These are phyloP conservation scores for Strobilomyces dryophilus DNA, from an alignment of 768 basidiomycete genomes.

Conservation along the genomic window DNA sequence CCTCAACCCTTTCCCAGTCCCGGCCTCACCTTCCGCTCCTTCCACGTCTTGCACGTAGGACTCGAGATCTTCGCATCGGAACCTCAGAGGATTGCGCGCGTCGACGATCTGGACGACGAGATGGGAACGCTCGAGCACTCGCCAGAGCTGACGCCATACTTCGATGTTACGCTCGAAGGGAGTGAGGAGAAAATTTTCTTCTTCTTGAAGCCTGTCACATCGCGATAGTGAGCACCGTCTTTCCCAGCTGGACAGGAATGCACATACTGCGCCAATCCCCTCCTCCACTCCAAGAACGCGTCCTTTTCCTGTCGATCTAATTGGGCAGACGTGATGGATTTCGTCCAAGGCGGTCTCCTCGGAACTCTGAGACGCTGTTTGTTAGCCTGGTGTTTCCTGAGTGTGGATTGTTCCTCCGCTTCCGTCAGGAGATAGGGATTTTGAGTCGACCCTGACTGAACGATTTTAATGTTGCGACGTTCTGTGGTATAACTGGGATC, in stretches of 20 bases:
- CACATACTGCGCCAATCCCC: slow-evolving; percentile 85
- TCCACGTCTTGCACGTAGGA: slow-evolving; percentile 82
- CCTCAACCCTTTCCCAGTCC: slow-evolving; percentile 69
- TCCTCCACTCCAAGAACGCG: slow-evolving; percentile 89
- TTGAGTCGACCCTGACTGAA: slow-evolving; percentile 52
- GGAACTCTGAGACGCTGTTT: slow-evolving; percentile 79
- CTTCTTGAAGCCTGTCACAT: slow-evolving; percentile 70
- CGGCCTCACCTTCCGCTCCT: slow-evolving; percentile 74
- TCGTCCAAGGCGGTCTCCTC: slow-evolving; percentile 86
- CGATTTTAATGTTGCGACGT: slow-evolving; percentile 75
- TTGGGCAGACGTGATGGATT: slow-evolving; percentile 67
- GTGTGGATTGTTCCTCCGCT: slow-evolving; percentile 72
- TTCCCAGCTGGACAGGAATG: neutral
- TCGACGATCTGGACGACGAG: slow-evolving; percentile 95
- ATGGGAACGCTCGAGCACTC: slow-evolving; percentile 92
- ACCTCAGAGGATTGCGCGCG: slow-evolving; percentile 88
- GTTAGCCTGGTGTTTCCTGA: slow-evolving; percentile 73
- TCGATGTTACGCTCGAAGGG: slow-evolving; percentile 97
- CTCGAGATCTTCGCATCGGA: slow-evolving; percentile 91
- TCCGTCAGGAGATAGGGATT: slow-evolving; percentile 87
- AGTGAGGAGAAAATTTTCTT: slow-evolving; percentile 82
- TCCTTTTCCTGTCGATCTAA: slow-evolving; percentile 88
- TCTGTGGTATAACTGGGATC: slow-evolving; percentile 38
- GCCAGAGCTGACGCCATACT: slow-evolving; percentile 98
- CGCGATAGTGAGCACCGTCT: neutral